These are phyloP conservation scores for Xylariaceae sp. DNA, from an alignment of 2,329 filamentous ascomycete genomes.

Conservation along the genomic window DNA sequence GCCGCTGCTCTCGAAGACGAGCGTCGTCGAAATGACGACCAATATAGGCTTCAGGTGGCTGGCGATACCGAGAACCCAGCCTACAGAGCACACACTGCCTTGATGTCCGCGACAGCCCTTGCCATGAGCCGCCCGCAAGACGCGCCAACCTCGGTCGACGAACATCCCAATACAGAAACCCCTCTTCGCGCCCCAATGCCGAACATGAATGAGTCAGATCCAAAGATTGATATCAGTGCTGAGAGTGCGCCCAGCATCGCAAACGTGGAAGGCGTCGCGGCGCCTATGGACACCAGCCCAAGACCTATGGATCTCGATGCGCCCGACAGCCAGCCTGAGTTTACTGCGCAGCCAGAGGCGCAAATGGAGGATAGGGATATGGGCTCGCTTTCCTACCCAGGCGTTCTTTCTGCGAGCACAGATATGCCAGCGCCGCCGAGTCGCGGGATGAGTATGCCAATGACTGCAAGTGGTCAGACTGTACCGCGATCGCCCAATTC, in stretches of 20 bases:
- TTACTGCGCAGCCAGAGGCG: slow-evolving; percentile 39
- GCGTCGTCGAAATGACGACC: slow-evolving; percentile 45
- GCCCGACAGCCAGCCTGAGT: slow-evolving; percentile 35
- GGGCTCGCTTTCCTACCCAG: slow-evolving; percentile 54
- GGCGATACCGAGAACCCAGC: slow-evolving; percentile 50
- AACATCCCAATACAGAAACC: slow-evolving; percentile 18
- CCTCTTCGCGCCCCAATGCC: slow-evolving; percentile 28
- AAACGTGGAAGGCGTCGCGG: slow-evolving; percentile 38
- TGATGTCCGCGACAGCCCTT: slow-evolving; percentile 50
- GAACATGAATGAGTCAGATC: slow-evolving; percentile 27
- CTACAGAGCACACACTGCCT: slow-evolving; percentile 49
- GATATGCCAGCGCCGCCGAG: slow-evolving; percentile 42
- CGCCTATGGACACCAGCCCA: slow-evolving; percentile 47
- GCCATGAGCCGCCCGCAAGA: slow-evolving; percentile 55
- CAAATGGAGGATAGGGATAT: slow-evolving; percentile 49
- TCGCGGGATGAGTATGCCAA: slow-evolving; percentile 56
- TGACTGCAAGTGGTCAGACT: slow-evolving; percentile 44
- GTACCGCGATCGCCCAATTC: slow-evolving; percentile 63
- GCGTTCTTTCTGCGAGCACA: slow-evolving; percentile 42
- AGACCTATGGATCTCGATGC: slow-evolving; percentile 52
- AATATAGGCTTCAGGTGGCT: slow-evolving; percentile 38
- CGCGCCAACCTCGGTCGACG: slow-evolving; percentile 32
- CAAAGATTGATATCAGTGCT: slow-evolving; percentile 41
- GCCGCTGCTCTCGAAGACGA: slow-evolving; percentile 54
- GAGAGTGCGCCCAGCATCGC: slow-evolving; percentile 39